Conservation (phyloP, 1,284 basidiomycete genomes). For the Heterobasidion irregulare region DNA sequence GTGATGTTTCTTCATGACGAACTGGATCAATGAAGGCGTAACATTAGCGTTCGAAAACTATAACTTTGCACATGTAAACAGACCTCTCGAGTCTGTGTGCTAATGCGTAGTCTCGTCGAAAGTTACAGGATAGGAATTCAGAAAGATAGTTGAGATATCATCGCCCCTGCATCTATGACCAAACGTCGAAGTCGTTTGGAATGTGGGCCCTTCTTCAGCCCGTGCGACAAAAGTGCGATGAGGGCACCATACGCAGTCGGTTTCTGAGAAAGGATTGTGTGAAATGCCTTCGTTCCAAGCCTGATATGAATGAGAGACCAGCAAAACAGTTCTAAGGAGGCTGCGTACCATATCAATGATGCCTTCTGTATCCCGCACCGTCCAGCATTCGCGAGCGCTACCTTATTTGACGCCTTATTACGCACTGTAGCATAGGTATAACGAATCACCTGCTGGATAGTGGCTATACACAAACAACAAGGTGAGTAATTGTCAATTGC, state of each 20-base stretch:
- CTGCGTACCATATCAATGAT: slow-evolving; percentile 55
- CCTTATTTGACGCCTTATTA: slow-evolving; percentile 35
- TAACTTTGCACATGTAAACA: no score
- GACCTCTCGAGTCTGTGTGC: no score
- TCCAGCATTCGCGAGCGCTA: slow-evolving; percentile 30
- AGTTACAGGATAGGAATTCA: not conserved
- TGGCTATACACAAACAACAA: slow-evolving; percentile 27
- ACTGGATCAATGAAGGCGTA: no score
- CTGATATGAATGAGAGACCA: slow-evolving; percentile 27
- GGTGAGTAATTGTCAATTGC: not conserved
- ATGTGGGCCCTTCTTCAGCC: slow-evolving; percentile 36
- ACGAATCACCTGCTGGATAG: slow-evolving; percentile 48
- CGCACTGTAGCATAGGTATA: slow-evolving; percentile 47
- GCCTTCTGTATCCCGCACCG: slow-evolving; percentile 36
- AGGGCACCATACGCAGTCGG: slow-evolving; percentile 39
- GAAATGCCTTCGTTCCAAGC: slow-evolving; percentile 77
- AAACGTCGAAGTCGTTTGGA: slow-evolving; percentile 36
- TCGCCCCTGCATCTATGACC: slow-evolving; percentile 34
- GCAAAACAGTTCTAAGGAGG: not conserved
- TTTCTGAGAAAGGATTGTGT: slow-evolving; percentile 51
- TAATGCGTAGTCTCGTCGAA: not conserved
- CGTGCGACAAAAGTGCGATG: slow-evolving; percentile 38
- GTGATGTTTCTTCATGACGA: not conserved
- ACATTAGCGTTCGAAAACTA: no score
- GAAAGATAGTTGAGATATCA: slow-evolving; percentile 16